Evolutionary conservation across 768 basidiomycete genomes (phyloP), one percentile per base, ranked within the genome.

Genomic region (Mycena amicta): DNA sequence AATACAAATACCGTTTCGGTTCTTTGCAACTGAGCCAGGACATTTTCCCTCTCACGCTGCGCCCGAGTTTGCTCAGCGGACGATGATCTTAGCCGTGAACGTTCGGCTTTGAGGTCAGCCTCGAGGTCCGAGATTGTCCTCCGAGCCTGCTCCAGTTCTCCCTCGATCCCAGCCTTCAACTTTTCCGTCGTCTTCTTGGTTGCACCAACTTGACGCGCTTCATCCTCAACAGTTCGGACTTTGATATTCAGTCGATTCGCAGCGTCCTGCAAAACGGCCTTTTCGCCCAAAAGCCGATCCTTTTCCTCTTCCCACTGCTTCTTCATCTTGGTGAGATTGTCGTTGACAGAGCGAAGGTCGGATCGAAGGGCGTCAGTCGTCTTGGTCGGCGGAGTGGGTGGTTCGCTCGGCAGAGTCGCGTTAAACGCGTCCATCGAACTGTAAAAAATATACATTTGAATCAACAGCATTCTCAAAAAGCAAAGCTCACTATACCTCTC

Each of bases 131-230:
- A 77, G 57, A 93, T 83, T 26, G 81, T 80, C 4, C 72, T 74
- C 64, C 82, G 88, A 5, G 90, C 89, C 52, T 76, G 82, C 47
- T 88, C 88, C 18, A 88, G 80, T 56, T 93, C 91, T 90, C 72
- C 78, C 72, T 89, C 83, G 4, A 84, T 71, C 52, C 79, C 80
- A 29, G 72, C 78, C 56, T 76, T 80, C n/a, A 76, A 71, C 62
- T 72, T 77, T 53, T 85, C 80, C 31, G 75, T 75, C 13, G 74
- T 76, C 39, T 79, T 82, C 59, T 81, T 85, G 26, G 69, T 79
- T 61, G 89, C 84, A 22, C 75, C 73, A 20, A 75, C 81, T 60
- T 77, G 83, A 68, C 75, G 81, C 1, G 74, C 77, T 58, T 89
- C 86, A 52, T 83, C 82, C 69, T 86, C 84, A 5, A 79, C 82